These are phyloP conservation scores for Globisporangium splendens DNA, from an alignment of 352 stramenopile genomes.

Conservation along the genomic window DNA sequence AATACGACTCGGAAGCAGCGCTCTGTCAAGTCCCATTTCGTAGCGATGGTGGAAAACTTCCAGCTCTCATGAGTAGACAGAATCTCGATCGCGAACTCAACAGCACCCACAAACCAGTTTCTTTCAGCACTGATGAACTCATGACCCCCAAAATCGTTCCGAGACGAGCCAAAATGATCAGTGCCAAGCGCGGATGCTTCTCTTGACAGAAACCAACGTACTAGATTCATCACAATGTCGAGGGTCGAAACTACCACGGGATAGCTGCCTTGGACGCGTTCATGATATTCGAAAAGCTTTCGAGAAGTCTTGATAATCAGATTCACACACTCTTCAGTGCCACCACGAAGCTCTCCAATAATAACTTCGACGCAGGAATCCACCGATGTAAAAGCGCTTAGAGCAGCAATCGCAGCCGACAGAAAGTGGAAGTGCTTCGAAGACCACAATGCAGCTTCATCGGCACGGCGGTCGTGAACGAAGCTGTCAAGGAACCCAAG, in stretches of 20 bases:
- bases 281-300: slow-evolving; percentile 60
- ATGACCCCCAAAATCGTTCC: not conserved
- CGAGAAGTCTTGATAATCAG: slow-evolving; percentile 49
- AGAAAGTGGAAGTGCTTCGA: slow-evolving; percentile 43
- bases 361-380: slow-evolving; percentile 36
- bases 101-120: slow-evolving; percentile 47
- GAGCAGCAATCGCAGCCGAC: slow-evolving; percentile 30
- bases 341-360: slow-evolving; percentile 41
- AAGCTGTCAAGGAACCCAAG: slow-evolving; percentile 57
- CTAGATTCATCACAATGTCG: slow-evolving; percentile 51
- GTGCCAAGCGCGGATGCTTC: slow-evolving; percentile 31
- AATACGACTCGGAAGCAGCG: slow-evolving; percentile 54
- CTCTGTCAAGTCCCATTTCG: slow-evolving; percentile 44
- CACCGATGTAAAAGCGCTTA: slow-evolving; percentile 35
- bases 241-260: slow-evolving; percentile 44
- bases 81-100: slow-evolving; percentile 60
- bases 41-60: slow-evolving; percentile 37
- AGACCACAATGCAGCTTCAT: slow-evolving; percentile 25
- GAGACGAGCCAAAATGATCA: slow-evolving; percentile 1
- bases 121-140: slow-evolving; percentile 19
- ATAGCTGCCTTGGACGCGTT: slow-evolving; percentile 49
- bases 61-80: slow-evolving; percentile 60
- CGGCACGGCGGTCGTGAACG: slow-evolving; percentile 26
- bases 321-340: slow-evolving; percentile 49
- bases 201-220: slow-evolving; percentile 52